Conservation (phyloP, 352 stramenopile species). For the Pythium utonaiense region DNA sequence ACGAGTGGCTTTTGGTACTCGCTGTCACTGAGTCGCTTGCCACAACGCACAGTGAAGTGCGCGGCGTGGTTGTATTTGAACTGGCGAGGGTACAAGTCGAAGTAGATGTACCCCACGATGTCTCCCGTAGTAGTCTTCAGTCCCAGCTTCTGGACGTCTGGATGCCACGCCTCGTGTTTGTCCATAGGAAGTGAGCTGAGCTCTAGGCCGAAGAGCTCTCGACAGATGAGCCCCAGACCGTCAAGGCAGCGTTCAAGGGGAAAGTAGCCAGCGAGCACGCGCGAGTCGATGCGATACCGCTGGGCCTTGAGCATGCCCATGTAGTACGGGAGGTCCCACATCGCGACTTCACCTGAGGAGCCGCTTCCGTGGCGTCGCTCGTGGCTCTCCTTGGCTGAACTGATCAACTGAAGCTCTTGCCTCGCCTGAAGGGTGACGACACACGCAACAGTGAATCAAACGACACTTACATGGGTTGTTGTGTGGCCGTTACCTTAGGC, state of each 20-base stretch:
- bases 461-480: not conserved
- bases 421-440: constrained; percentile 29
- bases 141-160: constrained; percentile 86
- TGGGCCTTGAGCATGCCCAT: constrained; percentile 83
- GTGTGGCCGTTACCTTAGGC: constrained; percentile 42
- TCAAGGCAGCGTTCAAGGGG: constrained; percentile 90
- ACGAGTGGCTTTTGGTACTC: constrained; percentile 94
- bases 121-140: constrained; percentile 57
- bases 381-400: constrained; percentile 57
- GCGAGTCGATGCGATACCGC: constrained; percentile 70
- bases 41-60: constrained; percentile 97
- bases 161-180: constrained; percentile 86
- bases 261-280: constrained; percentile 87
- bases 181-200: constrained; percentile 79
- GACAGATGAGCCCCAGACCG: constrained; percentile 86
- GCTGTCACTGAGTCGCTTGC: constrained; percentile 46
- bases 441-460: not conserved
- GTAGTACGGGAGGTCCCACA: constrained; percentile 96
- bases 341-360: constrained; percentile 51
- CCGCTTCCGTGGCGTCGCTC: constrained; percentile 31
- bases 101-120: constrained; percentile 90
- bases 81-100: constrained; percentile 91
- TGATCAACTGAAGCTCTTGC: constrained; percentile 52
- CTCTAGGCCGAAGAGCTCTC: constrained; percentile 89
- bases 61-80: constrained; percentile 87